Percentiles rank a stretch among this genome's conserved stretches.
Evolutionary conservation across 23 red algal species (phyloP).

Genomic region (Chondrus crispus): DNA sequence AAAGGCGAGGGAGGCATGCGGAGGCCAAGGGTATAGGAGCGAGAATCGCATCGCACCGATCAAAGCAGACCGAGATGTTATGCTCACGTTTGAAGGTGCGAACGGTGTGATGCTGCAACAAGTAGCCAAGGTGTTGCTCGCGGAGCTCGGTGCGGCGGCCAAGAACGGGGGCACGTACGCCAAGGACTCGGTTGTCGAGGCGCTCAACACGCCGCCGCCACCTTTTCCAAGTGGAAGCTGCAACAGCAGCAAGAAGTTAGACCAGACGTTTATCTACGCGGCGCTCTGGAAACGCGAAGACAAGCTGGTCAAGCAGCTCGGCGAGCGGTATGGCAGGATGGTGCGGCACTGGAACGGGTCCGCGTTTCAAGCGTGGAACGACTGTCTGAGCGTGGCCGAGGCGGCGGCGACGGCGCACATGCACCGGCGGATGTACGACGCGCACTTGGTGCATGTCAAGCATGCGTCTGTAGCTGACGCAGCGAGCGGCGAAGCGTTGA

Average conservation of each 20-base stretch:
- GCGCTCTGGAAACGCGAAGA: constrained; percentile 33
- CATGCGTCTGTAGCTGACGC: not conserved
- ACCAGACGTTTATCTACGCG: constrained; percentile 12
- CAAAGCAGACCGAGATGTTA: constrained; percentile 78
- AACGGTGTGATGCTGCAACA: constrained; percentile 89
- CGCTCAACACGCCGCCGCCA: not conserved
- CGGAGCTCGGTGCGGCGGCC: not conserved
- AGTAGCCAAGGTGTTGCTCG: constrained; percentile 72
- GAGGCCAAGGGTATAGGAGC: constrained; percentile 79
- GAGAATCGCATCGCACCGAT: constrained; percentile 82
- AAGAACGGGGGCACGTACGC: not conserved
- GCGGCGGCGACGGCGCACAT: constrained; percentile 37
- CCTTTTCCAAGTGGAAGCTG: not conserved
- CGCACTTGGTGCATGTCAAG: not conserved
- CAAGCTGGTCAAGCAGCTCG: constrained; percentile 9
- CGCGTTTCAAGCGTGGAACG: constrained; percentile 71
- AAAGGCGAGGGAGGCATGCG: constrained; percentile 89
- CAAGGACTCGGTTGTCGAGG: not conserved
- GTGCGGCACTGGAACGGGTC: constrained; percentile 3
- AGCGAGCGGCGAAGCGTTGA: constrained; percentile 7
- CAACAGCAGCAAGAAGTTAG: not conserved
- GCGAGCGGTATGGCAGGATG: not conserved
- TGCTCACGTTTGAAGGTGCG: constrained; percentile 88
- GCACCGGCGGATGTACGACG: constrained; percentile 20
- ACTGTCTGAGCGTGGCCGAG: constrained; percentile 26